Evolutionary conservation across 352 stramenopile species (phyloP).

Genomic region (Lagenidium giganteum): DNA sequence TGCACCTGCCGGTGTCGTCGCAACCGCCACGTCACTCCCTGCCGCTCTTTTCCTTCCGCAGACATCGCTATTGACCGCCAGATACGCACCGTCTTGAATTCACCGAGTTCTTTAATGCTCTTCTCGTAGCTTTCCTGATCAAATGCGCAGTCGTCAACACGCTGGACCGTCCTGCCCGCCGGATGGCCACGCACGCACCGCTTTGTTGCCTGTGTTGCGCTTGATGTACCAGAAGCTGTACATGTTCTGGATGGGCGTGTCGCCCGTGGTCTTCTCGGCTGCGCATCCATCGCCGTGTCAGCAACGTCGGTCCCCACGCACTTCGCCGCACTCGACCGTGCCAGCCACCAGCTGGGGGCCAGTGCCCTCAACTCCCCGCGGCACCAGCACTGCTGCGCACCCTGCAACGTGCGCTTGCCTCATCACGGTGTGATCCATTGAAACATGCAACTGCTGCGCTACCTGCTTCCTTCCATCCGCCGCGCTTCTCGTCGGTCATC

Average conservation of each 20-base stretch:
- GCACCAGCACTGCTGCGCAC: too few relatives aligned
- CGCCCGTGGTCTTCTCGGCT: slow-evolving; percentile 20
- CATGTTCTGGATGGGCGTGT: slow-evolving; percentile 83
- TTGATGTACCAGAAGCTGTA: slow-evolving; percentile 91
- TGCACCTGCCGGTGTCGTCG: slow-evolving; percentile 55
- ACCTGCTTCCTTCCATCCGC: slow-evolving; percentile 27
- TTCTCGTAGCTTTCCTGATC: slow-evolving; percentile 93
- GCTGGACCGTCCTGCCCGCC: too few relatives aligned
- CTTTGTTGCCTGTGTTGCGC: slow-evolving; percentile 76
- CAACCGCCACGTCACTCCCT: too few relatives aligned
- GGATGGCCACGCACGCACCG: too few relatives aligned
- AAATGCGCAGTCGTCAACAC: too few relatives aligned
- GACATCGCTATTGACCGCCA: neutral
- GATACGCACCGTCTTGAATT: slow-evolving; percentile 83
- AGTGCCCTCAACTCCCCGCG: too few relatives aligned
- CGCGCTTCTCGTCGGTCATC: slow-evolving; percentile 49
- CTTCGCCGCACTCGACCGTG: too few relatives aligned
- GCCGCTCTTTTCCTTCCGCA: neutral
- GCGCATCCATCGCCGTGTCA: slow-evolving; percentile 24
- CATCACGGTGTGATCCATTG: too few relatives aligned
- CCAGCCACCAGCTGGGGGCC: too few relatives aligned
- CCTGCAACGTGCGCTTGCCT: too few relatives aligned
- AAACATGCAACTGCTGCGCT: neutral
- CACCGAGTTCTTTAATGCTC: slow-evolving; percentile 90
- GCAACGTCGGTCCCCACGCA: too few relatives aligned